A percentile compares a stretch with the other conserved stretches of the same genome.
These are phyloP conservation scores for Macrolepiota fuliginosa DNA, from an alignment of 768 basidiomycete species.

Conservation along the genomic window DNA sequence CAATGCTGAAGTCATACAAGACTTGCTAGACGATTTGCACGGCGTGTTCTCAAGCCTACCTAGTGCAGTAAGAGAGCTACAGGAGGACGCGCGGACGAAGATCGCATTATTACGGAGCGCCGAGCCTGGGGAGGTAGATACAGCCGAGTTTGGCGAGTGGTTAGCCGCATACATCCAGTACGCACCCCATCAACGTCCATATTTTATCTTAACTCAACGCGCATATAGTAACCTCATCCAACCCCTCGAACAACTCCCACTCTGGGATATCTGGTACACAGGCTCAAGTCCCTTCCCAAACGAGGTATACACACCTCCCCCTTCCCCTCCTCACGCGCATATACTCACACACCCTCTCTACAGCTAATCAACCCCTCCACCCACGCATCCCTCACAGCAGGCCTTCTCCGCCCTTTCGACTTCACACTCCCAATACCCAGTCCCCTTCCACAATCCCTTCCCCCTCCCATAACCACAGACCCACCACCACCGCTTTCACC, in stretches of 20 bases:
- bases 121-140: background rate
- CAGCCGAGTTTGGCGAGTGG: background rate
- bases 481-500: background rate
- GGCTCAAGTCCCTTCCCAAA: constrained; percentile 61
- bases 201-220: background rate
- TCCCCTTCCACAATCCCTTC: background rate
- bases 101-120: background rate
- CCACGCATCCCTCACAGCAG: constrained; percentile 58
- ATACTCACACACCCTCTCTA: background rate
- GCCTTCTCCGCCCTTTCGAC: constrained; percentile 57
- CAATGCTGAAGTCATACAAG: background rate
- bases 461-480: background rate
- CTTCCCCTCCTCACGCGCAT: background rate
- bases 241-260: constrained; percentile 44
- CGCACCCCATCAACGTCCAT: constrained; percentile 25
- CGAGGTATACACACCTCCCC: constrained; percentile 43
- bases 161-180: background rate
- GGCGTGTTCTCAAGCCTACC: background rate
- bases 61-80: background rate
- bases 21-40: background rate
- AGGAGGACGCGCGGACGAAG: background rate
- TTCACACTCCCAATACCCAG: constrained; percentile 26
- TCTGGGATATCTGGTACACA: constrained; percentile 79
- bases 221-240: constrained; percentile 21
- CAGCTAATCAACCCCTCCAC: constrained; percentile 72